Evolutionary conservation across 371 early-diverging fungal genomes (phyloP), one percentile per base, ranked within the genome.

Genomic region (Mucor piriformis): DNA sequence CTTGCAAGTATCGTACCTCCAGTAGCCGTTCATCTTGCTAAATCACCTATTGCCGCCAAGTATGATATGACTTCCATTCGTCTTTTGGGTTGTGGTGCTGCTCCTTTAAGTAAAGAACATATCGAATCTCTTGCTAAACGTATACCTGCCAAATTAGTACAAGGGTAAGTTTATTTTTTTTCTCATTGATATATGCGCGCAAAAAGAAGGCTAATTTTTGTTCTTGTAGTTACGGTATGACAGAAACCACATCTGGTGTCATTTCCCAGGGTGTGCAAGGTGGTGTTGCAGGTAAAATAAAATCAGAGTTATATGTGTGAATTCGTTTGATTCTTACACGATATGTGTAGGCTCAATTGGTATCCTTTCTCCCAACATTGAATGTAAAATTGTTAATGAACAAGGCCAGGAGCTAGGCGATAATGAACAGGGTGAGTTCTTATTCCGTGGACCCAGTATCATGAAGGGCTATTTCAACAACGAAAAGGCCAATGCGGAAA

Each of bases 361-460:
- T 5, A 44, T 70, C 0, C 75, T 93, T 12, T 57, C 88, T 3
- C 84, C 93, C 1, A 88, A 88, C 59, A 74, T 83, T 57, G 79
- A 88, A 46, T 88, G 88, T 51, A 86, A 82, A 52, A 60, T 94
- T 3, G 72, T 93, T 1, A 89, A 92, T 65, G 66, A 70, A 13
- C 66, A 81, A 16, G 77, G 72, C 40, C 68, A 75, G 82, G 87
- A 85, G 47, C 50, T 88, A 7, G 84, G 83, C 3, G 64, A 64
- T 12, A 82, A 80, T 44, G 64, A 85, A 59, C 57, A 61, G 0
- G 94, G 93, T 11, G 94, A 93, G 68, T 76, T 95, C 55, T 80
- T 91, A 55, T 54, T 95, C 52, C 81, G 86, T n/a, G 93, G 96
- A 0, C 91, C 94, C 3, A 91, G 88, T 54, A 77, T 93, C 11